These are phyloP conservation scores for Quercus tomentella DNA, from an alignment of 331 rosid species.

Conservation along the genomic window DNA sequence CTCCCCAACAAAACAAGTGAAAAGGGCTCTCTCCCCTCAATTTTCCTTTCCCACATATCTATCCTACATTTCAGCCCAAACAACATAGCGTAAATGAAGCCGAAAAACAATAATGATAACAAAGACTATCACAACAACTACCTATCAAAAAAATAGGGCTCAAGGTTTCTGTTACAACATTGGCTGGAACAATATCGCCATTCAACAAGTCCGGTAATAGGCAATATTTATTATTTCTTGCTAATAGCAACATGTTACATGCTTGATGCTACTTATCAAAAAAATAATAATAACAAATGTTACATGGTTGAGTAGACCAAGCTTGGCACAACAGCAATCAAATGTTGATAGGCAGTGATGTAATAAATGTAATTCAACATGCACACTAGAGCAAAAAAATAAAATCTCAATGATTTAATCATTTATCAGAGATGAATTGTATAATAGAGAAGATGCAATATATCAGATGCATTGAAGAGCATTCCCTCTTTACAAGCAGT, in stretches of 20 bases:
- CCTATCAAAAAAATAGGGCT: no score
- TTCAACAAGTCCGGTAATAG: background rate
- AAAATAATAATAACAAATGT: no score
- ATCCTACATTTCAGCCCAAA: no score
- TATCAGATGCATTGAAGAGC: constrained; percentile 12
- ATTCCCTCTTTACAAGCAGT: background rate
- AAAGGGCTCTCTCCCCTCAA: no score
- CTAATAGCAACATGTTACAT: background rate
- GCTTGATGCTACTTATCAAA: no score
- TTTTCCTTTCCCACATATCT: no score
- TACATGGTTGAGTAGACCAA: background rate
- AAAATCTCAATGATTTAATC: background rate
- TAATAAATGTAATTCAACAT: background rate
- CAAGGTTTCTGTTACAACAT: background rate
- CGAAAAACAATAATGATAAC: background rate
- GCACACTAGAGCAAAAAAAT: background rate
- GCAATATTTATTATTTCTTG: background rate
- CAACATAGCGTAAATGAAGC: background rate
- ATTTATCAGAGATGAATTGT: background rate
- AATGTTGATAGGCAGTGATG: background rate
- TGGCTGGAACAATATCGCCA: background rate
- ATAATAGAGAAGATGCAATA: background rate
- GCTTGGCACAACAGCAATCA: background rate
- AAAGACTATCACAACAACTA: background rate
- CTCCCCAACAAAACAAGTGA: no score